Conservation (phyloP, 2,329 filamentous ascomycete species). For the Corynespora cassiicola region DNA sequence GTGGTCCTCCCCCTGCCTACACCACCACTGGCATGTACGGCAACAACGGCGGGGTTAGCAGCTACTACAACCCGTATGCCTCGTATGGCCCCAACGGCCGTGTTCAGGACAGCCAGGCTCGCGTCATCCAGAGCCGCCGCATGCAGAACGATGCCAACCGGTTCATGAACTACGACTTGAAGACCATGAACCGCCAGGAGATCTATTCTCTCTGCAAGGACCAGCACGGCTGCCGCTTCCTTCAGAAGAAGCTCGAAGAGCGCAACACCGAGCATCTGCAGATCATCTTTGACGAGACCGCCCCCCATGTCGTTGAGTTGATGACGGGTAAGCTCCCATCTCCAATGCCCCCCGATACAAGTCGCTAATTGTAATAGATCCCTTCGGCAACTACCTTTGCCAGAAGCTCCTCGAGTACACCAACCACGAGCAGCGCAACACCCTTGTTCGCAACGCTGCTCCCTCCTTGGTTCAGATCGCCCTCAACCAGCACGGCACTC, state of each 20-base stretch:
- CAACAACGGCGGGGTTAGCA: slow-evolving; percentile 16
- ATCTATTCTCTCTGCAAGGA: slow-evolving; percentile 95
- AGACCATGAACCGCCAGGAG: slow-evolving; percentile 75
- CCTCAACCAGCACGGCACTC: slow-evolving; percentile 94
- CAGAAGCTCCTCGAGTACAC: slow-evolving; percentile 97
- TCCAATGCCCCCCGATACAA: not conserved
- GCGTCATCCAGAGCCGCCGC: slow-evolving; percentile 77
- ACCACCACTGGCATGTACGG: slow-evolving; percentile 30
- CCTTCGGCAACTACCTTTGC: slow-evolving; percentile 98
- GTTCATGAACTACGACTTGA: slow-evolving; percentile 82
- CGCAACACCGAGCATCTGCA: slow-evolving; percentile 82
- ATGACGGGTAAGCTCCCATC: slow-evolving; percentile 71
- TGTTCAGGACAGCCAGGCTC: slow-evolving; percentile 75
- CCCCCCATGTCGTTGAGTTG: slow-evolving; percentile 90
- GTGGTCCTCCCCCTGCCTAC: slow-evolving; percentile 31
- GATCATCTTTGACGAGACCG: slow-evolving; percentile 93
- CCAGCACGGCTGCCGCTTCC: slow-evolving; percentile 94
- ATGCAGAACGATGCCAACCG: slow-evolving; percentile 74
- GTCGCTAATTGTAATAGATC: slow-evolving; percentile 63
- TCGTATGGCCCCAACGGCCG: slow-evolving; percentile 54
- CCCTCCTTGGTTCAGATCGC: slow-evolving; percentile 90
- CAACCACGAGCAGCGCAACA: slow-evolving; percentile 92
- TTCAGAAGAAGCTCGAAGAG: slow-evolving; percentile 97
- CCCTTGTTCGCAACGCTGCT: slow-evolving; percentile 88
- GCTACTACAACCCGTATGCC: slow-evolving; percentile 37